Evolutionary conservation across 2,329 filamentous ascomycete species (phyloP), one percentile per base, ranked within the genome.

Genomic region (Pestalotiopsis sp.): DNA sequence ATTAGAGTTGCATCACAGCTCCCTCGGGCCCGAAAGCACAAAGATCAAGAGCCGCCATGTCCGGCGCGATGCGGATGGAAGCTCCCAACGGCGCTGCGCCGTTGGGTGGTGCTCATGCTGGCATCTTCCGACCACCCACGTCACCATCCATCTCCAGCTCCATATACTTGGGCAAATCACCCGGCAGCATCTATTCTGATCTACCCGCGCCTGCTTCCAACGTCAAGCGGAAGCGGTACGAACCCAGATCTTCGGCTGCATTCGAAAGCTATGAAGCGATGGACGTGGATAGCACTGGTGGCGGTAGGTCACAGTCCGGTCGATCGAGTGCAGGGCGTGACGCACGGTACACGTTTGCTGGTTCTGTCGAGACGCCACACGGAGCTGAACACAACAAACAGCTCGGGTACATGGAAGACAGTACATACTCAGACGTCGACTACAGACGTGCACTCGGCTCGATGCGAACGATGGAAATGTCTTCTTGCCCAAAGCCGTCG

Each of bases 341-440:
- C 49, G 74, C 76, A 45, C 78, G 78, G 65, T 89, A 89, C 70
- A 82, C 83, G 2, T 79, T 89, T 11, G 86, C 85, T 6, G 87
- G 87, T 20, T 85, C 87, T 74, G 84, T 89, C 64, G 82, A 85
- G 63, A 86, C 85, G 0, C 84, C 85, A 0, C 78, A 76, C n/a
- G 77, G 77, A 9, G 74, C 75, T 2, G 75, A 78, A 2, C 68
- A 71, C 5, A 9, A 36, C 31, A 75, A 70, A 12, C 75, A 76
- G 17, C 73, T 75, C 25, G 78, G 78, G 14, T 73, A 77, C 27
- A 78, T 89, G 68, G 86, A 85, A 20, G 85, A 89, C 67, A 89
- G 86, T 76, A 79, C 85, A 69, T 88, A 87, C 74, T 89, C 87
- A 14, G 87, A 90, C 70, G 78, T 86, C 23, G 85, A 88, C 73